A percentile compares a stretch with the other conserved stretches of the same genome.
Evolutionary conservation across 768 basidiomycete species (phyloP).

Genomic region (Macrolepiota dolichaula): DNA sequence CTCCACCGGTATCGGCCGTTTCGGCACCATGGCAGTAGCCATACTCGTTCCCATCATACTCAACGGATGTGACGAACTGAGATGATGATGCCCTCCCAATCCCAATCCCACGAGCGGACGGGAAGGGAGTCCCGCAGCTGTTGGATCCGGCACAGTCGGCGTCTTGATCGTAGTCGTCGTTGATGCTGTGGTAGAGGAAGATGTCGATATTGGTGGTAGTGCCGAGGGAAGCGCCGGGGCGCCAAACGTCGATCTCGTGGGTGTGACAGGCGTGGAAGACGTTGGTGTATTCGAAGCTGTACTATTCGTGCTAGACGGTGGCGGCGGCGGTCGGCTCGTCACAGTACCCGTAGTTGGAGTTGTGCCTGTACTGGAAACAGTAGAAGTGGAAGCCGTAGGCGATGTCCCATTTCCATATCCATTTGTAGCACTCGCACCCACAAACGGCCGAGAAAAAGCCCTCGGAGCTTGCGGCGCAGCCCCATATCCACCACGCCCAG

Average conservation of each 20-base stretch:
- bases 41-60: slow-evolving; percentile 7
- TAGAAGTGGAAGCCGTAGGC: neutral
- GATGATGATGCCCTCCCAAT: neutral
- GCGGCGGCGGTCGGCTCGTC: neutral
- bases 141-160: neutral
- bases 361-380: neutral
- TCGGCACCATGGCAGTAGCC: neutral
- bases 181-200: neutral
- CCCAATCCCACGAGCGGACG: neutral
- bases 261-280: neutral
- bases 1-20: neutral
- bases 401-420: neutral
- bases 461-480: neutral
- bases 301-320: neutral
- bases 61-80: neutral
- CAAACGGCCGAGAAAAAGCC: neutral
- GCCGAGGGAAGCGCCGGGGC: neutral
- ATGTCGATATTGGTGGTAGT: too few species aligned
- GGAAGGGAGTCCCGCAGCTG: neutral
- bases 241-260: neutral
- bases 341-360: neutral
- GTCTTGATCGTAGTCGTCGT: neutral
- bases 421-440: neutral
- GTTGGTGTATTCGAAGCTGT: slow-evolving; percentile 2
- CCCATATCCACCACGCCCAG: neutral